Evolutionary conservation across 345 rosid genomes (phyloP).

Genomic region (Eutrema japonicum): DNA sequence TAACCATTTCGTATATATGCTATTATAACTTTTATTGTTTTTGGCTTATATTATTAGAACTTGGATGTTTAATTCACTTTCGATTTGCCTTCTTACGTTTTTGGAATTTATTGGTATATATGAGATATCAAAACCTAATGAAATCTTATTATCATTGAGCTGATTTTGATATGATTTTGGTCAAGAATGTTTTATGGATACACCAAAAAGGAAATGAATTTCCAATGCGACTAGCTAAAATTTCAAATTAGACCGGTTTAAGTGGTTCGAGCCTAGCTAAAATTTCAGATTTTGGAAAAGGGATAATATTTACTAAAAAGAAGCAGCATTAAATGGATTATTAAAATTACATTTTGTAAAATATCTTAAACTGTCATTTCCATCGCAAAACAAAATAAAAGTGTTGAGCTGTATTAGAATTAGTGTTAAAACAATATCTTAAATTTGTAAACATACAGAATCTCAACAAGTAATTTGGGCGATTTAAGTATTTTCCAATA

Average conservation of each 20-base stretch:
- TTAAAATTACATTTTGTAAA: background rate
- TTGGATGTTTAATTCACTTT: background rate
- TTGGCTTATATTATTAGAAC: background rate
- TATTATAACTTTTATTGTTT: background rate
- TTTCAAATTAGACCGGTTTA: background rate
- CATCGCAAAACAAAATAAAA: conserved; percentile 9
- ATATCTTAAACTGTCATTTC: background rate
- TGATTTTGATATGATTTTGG: too few species aligned
- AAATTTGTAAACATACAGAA: conserved; percentile 9
- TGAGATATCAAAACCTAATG: too few species aligned
- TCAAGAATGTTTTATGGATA: too few species aligned
- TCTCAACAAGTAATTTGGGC: background rate
- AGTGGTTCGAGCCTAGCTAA: background rate
- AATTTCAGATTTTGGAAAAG: background rate
- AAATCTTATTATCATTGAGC: too few species aligned
- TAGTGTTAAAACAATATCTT: too few species aligned
- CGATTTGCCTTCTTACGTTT: too few species aligned
- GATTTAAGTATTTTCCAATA: background rate
- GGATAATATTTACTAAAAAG: background rate
- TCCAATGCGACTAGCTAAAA: too few species aligned
- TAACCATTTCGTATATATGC: background rate
- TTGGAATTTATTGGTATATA: too few species aligned
- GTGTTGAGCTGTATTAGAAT: background rate
- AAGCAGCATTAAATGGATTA: background rate
- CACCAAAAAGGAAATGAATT: too few species aligned